phyloP scores from a whole-genome alignment of 176 grass and related monocot genomes.

The Oryza nivara region DNA sequence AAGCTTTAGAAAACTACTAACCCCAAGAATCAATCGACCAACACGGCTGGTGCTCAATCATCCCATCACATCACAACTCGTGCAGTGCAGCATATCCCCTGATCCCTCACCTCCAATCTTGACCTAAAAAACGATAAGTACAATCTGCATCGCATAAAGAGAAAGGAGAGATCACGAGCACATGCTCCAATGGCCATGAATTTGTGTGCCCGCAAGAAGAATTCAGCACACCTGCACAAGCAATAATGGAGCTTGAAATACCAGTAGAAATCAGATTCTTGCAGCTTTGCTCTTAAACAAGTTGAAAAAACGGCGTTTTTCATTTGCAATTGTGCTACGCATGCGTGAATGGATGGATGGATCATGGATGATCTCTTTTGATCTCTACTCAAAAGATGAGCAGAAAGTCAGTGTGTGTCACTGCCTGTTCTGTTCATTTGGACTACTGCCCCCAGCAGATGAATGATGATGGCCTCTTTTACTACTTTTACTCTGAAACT shows the following conservation, averaged over 20 bases:
- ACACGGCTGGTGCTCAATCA: background rate
- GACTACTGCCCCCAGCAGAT: background rate
- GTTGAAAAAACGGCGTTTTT: background rate
- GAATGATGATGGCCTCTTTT: background rate
- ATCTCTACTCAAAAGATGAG: background rate
- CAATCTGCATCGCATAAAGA: background rate
- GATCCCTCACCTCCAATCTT: background rate
- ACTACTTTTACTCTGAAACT: background rate
- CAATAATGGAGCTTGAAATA: background rate
- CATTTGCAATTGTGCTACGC: background rate
- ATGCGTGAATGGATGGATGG: background rate
- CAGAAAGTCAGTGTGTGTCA: background rate
- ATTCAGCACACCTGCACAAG: background rate
- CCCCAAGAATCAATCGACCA: background rate
- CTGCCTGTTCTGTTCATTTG: background rate
- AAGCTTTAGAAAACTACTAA: background rate
- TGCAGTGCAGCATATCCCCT: background rate
- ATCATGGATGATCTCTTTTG: background rate
- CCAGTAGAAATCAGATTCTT: background rate
- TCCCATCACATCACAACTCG: background rate
- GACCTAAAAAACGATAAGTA: background rate
- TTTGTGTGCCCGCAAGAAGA: background rate
- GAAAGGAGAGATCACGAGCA: background rate
- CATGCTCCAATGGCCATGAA: background rate
- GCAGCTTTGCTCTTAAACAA: background rate